Evolutionary conservation across 345 rosid genomes (phyloP).

Genomic region (Aquilaria malaccensis): DNA sequence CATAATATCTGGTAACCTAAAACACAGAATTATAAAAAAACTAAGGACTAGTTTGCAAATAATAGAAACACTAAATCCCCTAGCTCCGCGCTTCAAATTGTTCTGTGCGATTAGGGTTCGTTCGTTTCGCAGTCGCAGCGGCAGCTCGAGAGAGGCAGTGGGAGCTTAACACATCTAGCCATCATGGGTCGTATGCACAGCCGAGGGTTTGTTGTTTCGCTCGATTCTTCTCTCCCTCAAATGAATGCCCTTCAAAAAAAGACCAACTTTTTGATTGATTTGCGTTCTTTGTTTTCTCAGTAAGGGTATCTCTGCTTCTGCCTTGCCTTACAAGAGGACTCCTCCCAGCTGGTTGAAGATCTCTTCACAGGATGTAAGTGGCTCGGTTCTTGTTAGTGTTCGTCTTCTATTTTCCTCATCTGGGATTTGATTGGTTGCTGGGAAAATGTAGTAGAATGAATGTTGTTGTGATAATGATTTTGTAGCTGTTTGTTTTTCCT

Average conservation of each 20-base stretch:
- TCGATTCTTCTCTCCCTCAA: not conserved
- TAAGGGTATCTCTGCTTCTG: conserved; percentile 58
- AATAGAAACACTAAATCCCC: too few relatives aligned
- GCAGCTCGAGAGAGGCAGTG: too few relatives aligned
- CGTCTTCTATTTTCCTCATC: too few relatives aligned
- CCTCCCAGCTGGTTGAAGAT: conserved; percentile 54
- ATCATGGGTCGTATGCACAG: conserved; percentile 64
- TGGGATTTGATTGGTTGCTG: too few relatives aligned
- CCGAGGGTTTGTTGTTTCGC: conserved; percentile 23
- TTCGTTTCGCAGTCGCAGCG: too few relatives aligned
- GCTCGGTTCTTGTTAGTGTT: too few relatives aligned
- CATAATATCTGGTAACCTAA: too few relatives aligned
- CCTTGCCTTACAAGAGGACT: conserved; percentile 50
- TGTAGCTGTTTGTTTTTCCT: too few relatives aligned
- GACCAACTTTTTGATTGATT: not conserved
- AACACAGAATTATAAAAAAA: not conserved
- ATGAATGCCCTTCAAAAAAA: not conserved
- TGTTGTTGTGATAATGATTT: too few relatives aligned
- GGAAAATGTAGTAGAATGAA: too few relatives aligned
- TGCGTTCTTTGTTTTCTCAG: conserved; percentile 14
- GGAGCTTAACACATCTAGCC: not conserved
- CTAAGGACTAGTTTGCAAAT: not conserved
- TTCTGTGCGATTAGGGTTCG: too few relatives aligned
- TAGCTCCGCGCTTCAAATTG: too few relatives aligned
- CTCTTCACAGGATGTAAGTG: conserved; percentile 42